These are phyloP conservation scores for Malus hybrid DNA, from an alignment of 331 rosid genomes.

Conservation along the genomic window DNA sequence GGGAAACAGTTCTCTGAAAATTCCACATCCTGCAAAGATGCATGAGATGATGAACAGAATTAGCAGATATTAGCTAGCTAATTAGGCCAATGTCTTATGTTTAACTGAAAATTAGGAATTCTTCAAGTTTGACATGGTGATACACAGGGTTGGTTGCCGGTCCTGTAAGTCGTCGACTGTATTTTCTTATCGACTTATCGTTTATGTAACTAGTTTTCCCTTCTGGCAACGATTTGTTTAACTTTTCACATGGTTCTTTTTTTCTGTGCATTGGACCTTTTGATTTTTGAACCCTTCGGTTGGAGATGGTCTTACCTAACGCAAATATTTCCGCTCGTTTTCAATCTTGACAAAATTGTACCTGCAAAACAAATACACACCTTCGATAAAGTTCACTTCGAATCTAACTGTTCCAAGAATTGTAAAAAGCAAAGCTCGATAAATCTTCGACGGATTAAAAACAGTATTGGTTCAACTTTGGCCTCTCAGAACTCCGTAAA, in stretches of 20 bases:
- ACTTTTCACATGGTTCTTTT: neutral
- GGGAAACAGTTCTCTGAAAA: neutral
- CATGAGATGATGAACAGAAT: neutral
- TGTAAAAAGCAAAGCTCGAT: no score
- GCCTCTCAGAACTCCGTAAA: neutral
- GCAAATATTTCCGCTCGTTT: no score
- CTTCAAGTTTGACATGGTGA: neutral
- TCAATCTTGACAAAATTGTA: no score
- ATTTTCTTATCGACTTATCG: neutral
- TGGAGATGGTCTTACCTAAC: no score
- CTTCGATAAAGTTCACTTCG: no score
- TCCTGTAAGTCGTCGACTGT: neutral
- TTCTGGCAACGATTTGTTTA: neutral
- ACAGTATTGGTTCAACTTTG: neutral
- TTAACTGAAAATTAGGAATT: neutral
- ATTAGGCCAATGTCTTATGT: neutral
- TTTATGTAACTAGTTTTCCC: neutral
- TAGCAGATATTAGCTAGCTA: neutral
- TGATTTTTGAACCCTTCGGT: no score
- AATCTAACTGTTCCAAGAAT: no score
- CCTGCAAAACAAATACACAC: no score
- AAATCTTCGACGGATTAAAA: no score
- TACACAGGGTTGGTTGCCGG: neutral
- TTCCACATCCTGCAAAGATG: slow-evolving; percentile 7
- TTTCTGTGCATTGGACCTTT: neutral